These are phyloP conservation scores for Cercospora brassicicola DNA, from an alignment of 2,329 filamentous ascomycete species.

Conservation along the genomic window DNA sequence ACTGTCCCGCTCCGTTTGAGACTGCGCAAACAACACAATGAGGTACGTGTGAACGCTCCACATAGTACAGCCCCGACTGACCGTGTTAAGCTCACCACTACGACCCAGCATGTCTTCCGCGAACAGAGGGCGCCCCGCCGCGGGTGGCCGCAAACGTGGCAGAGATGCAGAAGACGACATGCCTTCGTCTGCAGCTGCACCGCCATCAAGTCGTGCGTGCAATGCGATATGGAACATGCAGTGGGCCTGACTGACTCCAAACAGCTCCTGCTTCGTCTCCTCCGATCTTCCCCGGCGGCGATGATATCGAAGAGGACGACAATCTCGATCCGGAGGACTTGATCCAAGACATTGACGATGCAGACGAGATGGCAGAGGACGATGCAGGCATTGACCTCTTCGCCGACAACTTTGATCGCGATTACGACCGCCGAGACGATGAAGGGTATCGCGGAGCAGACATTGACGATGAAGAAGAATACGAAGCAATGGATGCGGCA, in stretches of 20 bases:
- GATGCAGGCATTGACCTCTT: constrained; percentile 72
- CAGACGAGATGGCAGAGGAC: constrained; percentile 68
- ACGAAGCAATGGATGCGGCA: constrained; percentile 66
- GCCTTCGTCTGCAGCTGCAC: constrained; percentile 57
- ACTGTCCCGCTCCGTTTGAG: neutral
- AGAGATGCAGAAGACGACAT: constrained; percentile 65
- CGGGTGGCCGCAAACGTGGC: constrained; percentile 61
- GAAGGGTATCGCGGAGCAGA: constrained; percentile 67
- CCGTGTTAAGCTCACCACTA: constrained; percentile 2
- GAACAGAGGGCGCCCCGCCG: constrained; percentile 66
- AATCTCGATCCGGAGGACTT: constrained; percentile 68
- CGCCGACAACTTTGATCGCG: constrained; percentile 65
- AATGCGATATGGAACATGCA: neutral
- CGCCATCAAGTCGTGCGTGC: constrained; percentile 64
- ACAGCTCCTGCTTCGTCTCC: constrained; percentile 60
- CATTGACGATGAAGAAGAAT: constrained; percentile 76
- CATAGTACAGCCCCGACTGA: neutral
- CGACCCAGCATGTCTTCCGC: constrained; percentile 73
- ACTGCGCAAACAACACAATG: neutral
- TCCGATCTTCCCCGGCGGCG: constrained; percentile 66
- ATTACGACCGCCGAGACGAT: constrained; percentile 57
- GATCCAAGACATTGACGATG: constrained; percentile 64
- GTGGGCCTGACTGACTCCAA: constrained; percentile 17
- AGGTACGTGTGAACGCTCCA: neutral
- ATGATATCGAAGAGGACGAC: constrained; percentile 66